These are phyloP conservation scores for Lasiodiplodia sp. DNA, from an alignment of 2,329 filamentous ascomycete species.

Conservation along the genomic window DNA sequence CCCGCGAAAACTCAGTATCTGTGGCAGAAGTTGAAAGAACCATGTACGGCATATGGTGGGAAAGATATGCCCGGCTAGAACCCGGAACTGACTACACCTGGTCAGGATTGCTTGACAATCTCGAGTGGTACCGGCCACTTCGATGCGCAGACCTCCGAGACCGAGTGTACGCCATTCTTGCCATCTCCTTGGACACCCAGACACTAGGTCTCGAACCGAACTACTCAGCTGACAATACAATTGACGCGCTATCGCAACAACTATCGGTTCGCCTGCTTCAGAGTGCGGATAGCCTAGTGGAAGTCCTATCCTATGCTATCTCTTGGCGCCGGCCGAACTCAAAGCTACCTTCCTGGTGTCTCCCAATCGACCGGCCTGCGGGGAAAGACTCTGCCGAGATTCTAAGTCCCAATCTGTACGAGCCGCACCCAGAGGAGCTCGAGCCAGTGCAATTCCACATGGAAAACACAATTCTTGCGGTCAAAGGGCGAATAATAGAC, in stretches of 20 bases:
- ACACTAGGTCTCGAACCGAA: neutral
- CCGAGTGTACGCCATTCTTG: neutral
- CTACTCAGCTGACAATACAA: neutral
- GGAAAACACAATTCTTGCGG: neutral
- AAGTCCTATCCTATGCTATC: neutral
- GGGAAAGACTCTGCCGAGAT: neutral
- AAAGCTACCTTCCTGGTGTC: neutral
- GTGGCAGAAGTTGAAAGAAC: neutral
- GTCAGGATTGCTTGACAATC: neutral
- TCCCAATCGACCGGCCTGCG: neutral
- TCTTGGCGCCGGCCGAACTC: neutral
- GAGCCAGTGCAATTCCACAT: neutral
- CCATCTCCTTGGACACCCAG: neutral
- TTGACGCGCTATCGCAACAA: neutral
- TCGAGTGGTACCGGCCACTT: neutral
- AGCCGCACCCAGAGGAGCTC: neutral
- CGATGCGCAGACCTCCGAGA: neutral
- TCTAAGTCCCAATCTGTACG: neutral
- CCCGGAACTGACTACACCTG: neutral
- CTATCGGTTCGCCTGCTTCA: neutral
- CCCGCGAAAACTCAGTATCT: neutral
- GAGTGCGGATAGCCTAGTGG: neutral
- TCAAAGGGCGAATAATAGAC: neutral
- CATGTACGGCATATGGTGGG: neutral
- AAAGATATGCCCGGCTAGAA: neutral